Conservation (phyloP, 2,329 filamentous ascomycete species). For the Fusarium nisikadoi region DNA sequence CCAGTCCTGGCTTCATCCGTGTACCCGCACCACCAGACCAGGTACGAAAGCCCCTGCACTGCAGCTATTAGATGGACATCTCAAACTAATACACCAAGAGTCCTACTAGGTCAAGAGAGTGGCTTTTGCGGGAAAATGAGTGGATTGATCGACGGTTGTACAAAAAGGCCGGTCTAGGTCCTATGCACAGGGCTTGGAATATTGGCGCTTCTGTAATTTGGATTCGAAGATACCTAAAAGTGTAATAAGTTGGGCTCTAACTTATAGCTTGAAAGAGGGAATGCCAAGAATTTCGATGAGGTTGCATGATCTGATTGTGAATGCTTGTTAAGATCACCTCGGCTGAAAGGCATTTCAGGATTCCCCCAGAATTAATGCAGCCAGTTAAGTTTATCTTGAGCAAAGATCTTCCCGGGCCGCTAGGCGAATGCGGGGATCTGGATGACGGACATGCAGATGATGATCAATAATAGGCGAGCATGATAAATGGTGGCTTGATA, state of each 20-base stretch:
- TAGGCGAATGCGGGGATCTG: slow-evolving; percentile 19
- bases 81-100: slow-evolving; percentile 10
- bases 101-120: neutral
- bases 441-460: slow-evolving; percentile 5
- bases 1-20: neutral
- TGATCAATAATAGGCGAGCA: neutral
- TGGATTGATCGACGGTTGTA: slow-evolving; percentile 17
- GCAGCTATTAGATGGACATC: neutral
- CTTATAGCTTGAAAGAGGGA: neutral
- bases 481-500: slow-evolving; percentile 6
- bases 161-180: slow-evolving; percentile 7
- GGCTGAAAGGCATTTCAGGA: neutral
- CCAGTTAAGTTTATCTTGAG: slow-evolving; percentile 14
- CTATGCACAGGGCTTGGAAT: neutral
- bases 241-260: neutral
- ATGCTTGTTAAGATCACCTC: neutral
- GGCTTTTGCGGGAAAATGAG: neutral
- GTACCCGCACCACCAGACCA: slow-evolving; percentile 21
- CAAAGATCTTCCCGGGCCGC: slow-evolving; percentile 25
- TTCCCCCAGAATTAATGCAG: slow-evolving; percentile 10
- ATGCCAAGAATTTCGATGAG: no score
- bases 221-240: neutral
- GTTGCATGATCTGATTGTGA: neutral
- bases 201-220: slow-evolving; percentile 1
- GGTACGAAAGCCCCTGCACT: slow-evolving; percentile 15